phyloP scores from a whole-genome alignment of 306 rosid genomes.

The Vigna radiata region DNA sequence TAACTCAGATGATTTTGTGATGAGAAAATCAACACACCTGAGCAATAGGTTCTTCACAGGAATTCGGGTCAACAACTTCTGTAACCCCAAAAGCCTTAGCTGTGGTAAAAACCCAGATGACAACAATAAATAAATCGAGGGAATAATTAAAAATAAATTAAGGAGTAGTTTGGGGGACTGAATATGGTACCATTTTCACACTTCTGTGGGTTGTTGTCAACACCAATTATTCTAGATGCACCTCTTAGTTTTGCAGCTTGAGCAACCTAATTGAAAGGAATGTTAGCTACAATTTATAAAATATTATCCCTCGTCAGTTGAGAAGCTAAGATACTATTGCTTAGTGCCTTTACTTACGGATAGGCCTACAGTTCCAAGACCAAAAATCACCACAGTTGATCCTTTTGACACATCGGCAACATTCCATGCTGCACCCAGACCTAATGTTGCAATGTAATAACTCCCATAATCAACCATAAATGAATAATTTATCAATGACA shows the following conservation, averaged over 20 bases:
- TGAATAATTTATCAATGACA: conserved; percentile 16
- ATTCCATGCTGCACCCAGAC: conserved; percentile 97
- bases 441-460: conserved; percentile 48
- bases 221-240: conserved; percentile 86
- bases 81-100: conserved; percentile 91
- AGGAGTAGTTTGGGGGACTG: neutral
- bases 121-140: conserved; percentile 40
- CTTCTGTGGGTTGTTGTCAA: conserved; percentile 83
- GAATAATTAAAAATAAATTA: conserved; percentile 8
- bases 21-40: conserved; percentile 61
- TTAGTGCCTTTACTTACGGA: conserved; percentile 67
- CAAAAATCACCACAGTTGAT: conserved; percentile 91
- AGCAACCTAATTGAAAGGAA: conserved; percentile 67
- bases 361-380: conserved; percentile 98
- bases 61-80: conserved; percentile 72
- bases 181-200: conserved; percentile 64
- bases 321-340: conserved; percentile 29
- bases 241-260: conserved; percentile 90
- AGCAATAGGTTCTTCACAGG: conserved; percentile 66
- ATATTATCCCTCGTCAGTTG: conserved; percentile 25
- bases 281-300: conserved; percentile 25
- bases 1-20: conserved; percentile 13
- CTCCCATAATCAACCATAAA: conserved; percentile 35
- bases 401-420: conserved; percentile 85
- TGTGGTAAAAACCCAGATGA: conserved; percentile 51